Evolutionary conservation across 306 rosid genomes (phyloP), one percentile per base, ranked within the genome.

Genomic region (Psophocarpus tetragonolobus): DNA sequence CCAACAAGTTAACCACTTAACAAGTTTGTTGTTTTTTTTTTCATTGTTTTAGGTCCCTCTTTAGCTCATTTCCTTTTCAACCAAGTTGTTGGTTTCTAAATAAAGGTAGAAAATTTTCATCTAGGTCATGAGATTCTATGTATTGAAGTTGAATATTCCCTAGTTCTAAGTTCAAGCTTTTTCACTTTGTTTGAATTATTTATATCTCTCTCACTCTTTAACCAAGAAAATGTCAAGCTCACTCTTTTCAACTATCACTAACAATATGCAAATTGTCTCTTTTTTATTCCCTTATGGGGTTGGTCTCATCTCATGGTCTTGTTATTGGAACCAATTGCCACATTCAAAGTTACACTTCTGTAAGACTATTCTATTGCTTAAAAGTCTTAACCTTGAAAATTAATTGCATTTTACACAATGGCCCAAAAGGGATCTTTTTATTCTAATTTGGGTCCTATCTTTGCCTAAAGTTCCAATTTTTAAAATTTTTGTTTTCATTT

Each of bases 391-490:
- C 71, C 70, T 27, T 82, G 73, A 70, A 73, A 76, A 80, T 68
- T 69, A 75, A 80, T 78, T 78, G 70, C 85, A 72, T 78, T 82
- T 51, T 85, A 50, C 33, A 2, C 53, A 80, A 41, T 73, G 65
- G n/a, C n/a, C n/a, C n/a, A n/a, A n/a, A n/a, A n/a, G 53, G 24
- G 15, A 71, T 7, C 54, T 67, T 21, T 38, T 80, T 82, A 50
- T 79, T 60, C 73, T 82, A 51, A 67, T 75, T 82, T 53, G 90
- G 92, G 90, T 72, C 97, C 91, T 88, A 73, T 89, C 41, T 75
- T n/a, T 60, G 21, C 79, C 13, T 24, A 18, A 84, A 41, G 82
- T 75, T 82, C 63, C 82, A 82, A 80, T 85, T 80, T 82, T 85
- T 72, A 75, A 80, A 11, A 14, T 86, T 76, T 76, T n/a, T n/a